Percentiles rank a stretch among this genome's conserved stretches.
Evolutionary conservation across 2,329 filamentous ascomycete species (phyloP).

Genomic region (Fusarium graminum): DNA sequence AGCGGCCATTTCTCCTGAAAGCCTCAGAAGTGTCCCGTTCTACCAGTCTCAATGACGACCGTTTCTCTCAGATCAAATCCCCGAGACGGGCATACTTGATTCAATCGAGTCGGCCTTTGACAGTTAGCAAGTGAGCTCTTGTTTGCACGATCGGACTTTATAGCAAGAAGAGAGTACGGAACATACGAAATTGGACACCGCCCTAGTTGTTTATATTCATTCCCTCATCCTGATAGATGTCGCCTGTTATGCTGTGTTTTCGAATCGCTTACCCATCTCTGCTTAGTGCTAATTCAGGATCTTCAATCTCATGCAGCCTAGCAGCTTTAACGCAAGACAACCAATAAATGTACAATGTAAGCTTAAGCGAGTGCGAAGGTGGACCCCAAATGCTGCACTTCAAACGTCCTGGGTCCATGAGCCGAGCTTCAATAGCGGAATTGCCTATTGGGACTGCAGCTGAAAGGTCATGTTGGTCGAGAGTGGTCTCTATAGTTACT

Average conservation of each 20-base stretch:
- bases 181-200: background rate
- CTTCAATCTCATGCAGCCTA: background rate
- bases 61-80: background rate
- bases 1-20: too few relatives aligned
- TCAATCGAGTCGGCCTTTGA: background rate
- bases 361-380: conserved; percentile 39
- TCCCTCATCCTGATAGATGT: background rate
- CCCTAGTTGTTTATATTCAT: background rate
- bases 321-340: background rate
- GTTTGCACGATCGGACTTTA: background rate
- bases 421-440: background rate
- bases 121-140: background rate
- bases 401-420: conserved; percentile 9
- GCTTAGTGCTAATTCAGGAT: conserved; percentile 20
- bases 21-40: too few relatives aligned
- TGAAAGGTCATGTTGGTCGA: conserved; percentile 5
- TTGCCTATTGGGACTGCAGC: conserved; percentile 1
- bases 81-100: background rate
- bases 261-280: conserved; percentile 24
- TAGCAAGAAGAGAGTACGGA: background rate
- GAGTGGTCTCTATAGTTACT: conserved; percentile 2
- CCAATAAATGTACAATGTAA: background rate
- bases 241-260: background rate
- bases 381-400: conserved; percentile 26
- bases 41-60: too few relatives aligned